Base-by-base conservation (phyloP, 2,329 filamentous ascomycete genomes). In the Cladosporium sp. region DNA sequence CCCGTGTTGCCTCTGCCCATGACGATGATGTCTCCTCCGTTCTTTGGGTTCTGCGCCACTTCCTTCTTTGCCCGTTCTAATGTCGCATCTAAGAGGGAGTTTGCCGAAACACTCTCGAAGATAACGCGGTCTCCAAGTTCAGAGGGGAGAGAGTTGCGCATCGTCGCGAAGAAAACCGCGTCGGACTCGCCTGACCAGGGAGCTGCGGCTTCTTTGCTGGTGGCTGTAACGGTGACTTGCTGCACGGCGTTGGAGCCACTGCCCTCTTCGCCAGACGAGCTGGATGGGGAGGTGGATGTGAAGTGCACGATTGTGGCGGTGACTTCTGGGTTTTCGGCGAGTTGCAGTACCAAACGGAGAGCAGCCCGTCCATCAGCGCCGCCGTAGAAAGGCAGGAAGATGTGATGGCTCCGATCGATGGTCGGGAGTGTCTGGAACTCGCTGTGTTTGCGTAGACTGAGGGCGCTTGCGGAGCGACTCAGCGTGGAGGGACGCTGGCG, bases 311-410 rank as follows among this genome's bases (percentile, higher is more conserved):
- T 79, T 0, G 88, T 92, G 0, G 84, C 88, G 0, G 88, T 91
- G 20, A 96, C 82, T 38, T 87, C 81, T 3, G 82, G 78, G 61
- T 90, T 93, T 65, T 85, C 83, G 1, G 85, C 88, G 1, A 99
- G 78, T 63, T 96, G 92, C 3, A 97, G 76, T 3, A 92, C 86
- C 19, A 97, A 80, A 1, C 84, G 78, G 1, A 97, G 76, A 0
- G 90, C 91, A 4, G 85, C 81, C 7, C 83, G 80, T 62, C 96
- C 92, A 63, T 99, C 93, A 1, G 76, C 72, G 7, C 88, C 88
- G 15, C 92, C 91, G 53, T 96, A 84, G 70, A 89, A 97, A 0
- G 91, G 86, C 48, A 95, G 76, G 65, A 95, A 91, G 57, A 97
- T 79, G 64, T 92, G 89, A 64, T 95, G 89, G 30, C 82, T 83